Evolutionary conservation across 176 grass and related monocot species (phyloP).

Genomic region (Lolium perenne): DNA sequence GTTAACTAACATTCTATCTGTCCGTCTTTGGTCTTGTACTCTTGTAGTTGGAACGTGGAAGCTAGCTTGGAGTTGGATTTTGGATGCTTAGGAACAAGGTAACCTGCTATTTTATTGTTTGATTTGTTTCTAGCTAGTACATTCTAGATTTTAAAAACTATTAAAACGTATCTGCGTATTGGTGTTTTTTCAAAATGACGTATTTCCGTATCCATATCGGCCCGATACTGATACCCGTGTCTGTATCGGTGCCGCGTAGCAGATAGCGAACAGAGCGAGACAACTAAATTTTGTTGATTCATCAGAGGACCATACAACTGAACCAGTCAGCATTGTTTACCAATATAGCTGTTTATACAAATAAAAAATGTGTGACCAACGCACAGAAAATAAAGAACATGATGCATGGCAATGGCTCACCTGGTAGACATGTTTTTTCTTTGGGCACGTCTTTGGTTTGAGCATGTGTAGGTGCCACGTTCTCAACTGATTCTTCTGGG

Average conservation of each 20-base stretch:
- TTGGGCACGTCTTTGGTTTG: conserved; percentile 51
- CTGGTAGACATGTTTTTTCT: conserved; percentile 53
- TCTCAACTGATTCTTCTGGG: conserved; percentile 55
- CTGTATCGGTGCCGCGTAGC: background rate
- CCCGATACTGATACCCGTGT: no score
- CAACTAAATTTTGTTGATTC: conserved; percentile 28
- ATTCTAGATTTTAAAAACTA: no score
- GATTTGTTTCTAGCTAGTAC: no score
- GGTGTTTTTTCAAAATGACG: no score
- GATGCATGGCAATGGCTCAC: conserved; percentile 45
- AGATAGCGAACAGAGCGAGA: background rate
- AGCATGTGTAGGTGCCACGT: conserved; percentile 40
- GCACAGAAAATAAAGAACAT: conserved; percentile 1
- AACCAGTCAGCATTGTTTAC: background rate
- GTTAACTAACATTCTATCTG: no score
- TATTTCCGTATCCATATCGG: no score
- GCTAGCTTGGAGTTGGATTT: no score
- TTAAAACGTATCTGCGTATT: no score
- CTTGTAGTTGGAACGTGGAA: no score
- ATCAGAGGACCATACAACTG: conserved; percentile 23
- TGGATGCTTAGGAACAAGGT: no score
- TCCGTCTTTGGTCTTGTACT: no score
- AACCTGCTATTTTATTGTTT: no score
- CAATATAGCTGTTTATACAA: background rate
- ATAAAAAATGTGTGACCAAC: conserved; percentile 13